Conservation (phyloP, 2,329 filamentous ascomycete species). For the Westerdykella sp. region DNA sequence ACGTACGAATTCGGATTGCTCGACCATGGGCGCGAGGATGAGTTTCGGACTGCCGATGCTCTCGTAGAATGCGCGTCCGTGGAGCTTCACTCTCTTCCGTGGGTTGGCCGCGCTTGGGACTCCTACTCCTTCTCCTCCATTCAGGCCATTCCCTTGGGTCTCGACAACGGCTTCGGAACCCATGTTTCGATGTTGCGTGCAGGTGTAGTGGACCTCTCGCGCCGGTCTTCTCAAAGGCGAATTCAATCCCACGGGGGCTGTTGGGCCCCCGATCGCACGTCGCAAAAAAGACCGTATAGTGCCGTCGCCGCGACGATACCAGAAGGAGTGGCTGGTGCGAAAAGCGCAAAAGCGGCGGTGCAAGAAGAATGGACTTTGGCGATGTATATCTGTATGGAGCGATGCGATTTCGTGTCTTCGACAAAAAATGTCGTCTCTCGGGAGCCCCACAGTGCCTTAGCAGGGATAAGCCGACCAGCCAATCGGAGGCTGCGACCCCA, state of each 20-base stretch:
- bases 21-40: constrained; percentile 94
- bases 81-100: constrained; percentile 51
- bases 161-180: not conserved
- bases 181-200: not conserved
- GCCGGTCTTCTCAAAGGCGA: too few relatives aligned
- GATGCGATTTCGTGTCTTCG: too few relatives aligned
- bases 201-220: too few relatives aligned
- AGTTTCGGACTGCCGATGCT: constrained; percentile 88
- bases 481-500: constrained; percentile 13
- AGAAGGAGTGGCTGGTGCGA: too few relatives aligned
- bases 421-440: too few relatives aligned
- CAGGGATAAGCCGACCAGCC: constrained; percentile 3
- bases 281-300: too few relatives aligned
- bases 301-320: too few relatives aligned
- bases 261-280: too few relatives aligned
- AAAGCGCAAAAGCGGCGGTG: too few relatives aligned
- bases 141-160: not conserved
- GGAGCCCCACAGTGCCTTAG: not conserved
- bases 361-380: too few relatives aligned
- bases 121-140: constrained; percentile 1
- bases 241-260: too few relatives aligned
- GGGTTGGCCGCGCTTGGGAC: constrained; percentile 3
- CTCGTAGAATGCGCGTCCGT: constrained; percentile 87
- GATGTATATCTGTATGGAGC: too few relatives aligned
- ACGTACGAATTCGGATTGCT: constrained; percentile 92